Evolutionary conservation across 2,329 filamentous ascomycete species (phyloP).

Genomic region (Myriosclerotinia scirpicola): DNA sequence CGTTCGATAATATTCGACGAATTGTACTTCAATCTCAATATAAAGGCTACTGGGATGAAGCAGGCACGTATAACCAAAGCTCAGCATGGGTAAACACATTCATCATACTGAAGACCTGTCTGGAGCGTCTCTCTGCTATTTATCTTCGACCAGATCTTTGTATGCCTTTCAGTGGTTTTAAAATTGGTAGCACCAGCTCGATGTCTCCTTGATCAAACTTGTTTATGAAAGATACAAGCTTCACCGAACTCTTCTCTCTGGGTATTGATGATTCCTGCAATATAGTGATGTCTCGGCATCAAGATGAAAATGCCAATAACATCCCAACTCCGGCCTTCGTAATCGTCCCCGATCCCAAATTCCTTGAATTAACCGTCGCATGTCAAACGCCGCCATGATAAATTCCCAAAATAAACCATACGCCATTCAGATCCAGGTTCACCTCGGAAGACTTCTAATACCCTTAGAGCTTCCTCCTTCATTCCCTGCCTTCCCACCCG

Average conservation of each 20-base stretch:
- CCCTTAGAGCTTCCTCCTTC: conserved; percentile 24
- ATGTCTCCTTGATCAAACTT: background rate
- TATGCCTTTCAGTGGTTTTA: background rate
- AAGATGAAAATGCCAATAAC: background rate
- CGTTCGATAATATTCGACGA: background rate
- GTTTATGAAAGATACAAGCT: background rate
- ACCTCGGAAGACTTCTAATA: conserved; percentile 33
- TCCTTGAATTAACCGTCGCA: background rate
- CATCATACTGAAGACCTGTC: background rate
- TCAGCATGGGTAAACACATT: background rate
- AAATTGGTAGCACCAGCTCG: background rate
- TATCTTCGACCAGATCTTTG: background rate
- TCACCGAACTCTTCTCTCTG: background rate
- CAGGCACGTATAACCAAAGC: background rate
- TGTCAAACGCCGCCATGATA: conserved; percentile 1
- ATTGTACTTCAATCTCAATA: background rate
- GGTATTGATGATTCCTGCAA: background rate
- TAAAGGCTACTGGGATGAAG: background rate
- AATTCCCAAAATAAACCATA: background rate
- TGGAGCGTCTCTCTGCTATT: background rate
- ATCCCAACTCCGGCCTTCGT: background rate
- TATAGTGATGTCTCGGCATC: background rate
- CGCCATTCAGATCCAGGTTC: conserved; percentile 5
- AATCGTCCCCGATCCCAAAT: background rate
- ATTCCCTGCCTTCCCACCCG: conserved; percentile 26